A percentile compares a stretch with the other conserved stretches of the same genome.
These are phyloP conservation scores for Fusarium sp. DNA, from an alignment of 2,329 filamentous ascomycete genomes.

Conservation along the genomic window DNA sequence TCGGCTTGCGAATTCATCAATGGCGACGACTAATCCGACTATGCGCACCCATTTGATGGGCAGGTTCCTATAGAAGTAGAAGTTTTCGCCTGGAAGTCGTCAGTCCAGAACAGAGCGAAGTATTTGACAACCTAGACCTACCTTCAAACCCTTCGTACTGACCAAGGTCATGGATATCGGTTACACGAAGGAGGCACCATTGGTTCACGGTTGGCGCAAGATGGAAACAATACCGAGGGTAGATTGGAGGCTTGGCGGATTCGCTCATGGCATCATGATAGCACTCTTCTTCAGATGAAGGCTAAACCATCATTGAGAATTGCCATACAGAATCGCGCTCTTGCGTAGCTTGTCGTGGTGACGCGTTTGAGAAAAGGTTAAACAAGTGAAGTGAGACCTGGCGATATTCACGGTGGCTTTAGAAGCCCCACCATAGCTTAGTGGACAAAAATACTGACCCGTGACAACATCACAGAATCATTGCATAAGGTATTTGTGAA, in stretches of 20 bases:
- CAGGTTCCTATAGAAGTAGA: conserved; percentile 76
- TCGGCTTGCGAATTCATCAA: conserved; percentile 58
- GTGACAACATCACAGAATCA: neutral
- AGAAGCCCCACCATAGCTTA: conserved; percentile 3
- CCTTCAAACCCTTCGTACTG: conserved; percentile 62
- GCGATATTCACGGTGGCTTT: conserved; percentile 4
- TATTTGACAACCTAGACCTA: conserved; percentile 35
- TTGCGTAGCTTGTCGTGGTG: neutral
- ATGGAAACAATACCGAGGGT: conserved; percentile 70
- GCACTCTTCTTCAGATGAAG: neutral
- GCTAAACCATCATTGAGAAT: conserved; percentile 17
- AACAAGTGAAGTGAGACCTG: conserved; percentile 7
- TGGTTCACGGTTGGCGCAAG: conserved; percentile 66
- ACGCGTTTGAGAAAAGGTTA: neutral
- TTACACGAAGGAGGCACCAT: conserved; percentile 65
- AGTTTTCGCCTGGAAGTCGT: conserved; percentile 53
- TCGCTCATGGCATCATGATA: conserved; percentile 61
- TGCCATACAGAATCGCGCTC: neutral
- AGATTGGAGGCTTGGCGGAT: conserved; percentile 51
- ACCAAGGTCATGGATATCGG: conserved; percentile 59
- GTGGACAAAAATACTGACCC: neutral
- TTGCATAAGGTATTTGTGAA: neutral
- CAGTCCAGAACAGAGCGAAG: neutral
- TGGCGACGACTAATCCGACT: conserved; percentile 72
- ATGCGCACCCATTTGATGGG: conserved; percentile 79